Evolutionary conservation across 331 rosid genomes (phyloP).

Genomic region (Malus hybrid): DNA sequence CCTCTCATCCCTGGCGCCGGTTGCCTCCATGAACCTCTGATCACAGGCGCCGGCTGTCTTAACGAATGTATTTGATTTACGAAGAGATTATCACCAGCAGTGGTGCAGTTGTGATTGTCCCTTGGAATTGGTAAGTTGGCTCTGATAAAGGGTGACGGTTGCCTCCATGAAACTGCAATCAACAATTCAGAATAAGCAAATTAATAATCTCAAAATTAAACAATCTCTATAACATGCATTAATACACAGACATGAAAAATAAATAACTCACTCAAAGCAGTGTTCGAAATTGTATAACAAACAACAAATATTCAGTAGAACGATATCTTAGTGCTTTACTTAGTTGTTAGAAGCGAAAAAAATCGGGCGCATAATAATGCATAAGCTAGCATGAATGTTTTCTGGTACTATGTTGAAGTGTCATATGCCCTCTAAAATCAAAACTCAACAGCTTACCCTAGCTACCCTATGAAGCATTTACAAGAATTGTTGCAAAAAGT

Average conservation of each 20-base stretch:
- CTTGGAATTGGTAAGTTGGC: constrained; percentile 71
- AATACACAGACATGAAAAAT: not conserved
- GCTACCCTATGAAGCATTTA: constrained; percentile 3
- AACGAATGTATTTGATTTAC: no score
- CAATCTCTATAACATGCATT: not conserved
- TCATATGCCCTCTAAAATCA: not conserved
- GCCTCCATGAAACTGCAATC: constrained; percentile 23
- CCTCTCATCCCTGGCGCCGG: constrained; percentile 56
- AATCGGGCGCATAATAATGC: no score
- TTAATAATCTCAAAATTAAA: not conserved
- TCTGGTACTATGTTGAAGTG: no score
- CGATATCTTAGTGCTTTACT: no score
- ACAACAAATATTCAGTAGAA: not conserved
- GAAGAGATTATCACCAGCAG: constrained; percentile 47
- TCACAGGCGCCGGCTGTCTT: no score
- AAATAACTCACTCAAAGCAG: not conserved
- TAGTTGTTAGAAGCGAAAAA: no score
- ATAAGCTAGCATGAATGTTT: no score
- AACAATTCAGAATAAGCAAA: constrained; percentile 13
- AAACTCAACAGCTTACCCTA: not conserved
- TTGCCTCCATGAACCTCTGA: constrained; percentile 42
- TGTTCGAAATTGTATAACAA: not conserved
- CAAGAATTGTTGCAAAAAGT: not conserved
- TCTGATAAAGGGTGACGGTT: no score
- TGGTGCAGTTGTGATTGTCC: constrained; percentile 85